Conservation (phyloP, 192 early-diverging fungal species). For the Linderina pennispora region DNA sequence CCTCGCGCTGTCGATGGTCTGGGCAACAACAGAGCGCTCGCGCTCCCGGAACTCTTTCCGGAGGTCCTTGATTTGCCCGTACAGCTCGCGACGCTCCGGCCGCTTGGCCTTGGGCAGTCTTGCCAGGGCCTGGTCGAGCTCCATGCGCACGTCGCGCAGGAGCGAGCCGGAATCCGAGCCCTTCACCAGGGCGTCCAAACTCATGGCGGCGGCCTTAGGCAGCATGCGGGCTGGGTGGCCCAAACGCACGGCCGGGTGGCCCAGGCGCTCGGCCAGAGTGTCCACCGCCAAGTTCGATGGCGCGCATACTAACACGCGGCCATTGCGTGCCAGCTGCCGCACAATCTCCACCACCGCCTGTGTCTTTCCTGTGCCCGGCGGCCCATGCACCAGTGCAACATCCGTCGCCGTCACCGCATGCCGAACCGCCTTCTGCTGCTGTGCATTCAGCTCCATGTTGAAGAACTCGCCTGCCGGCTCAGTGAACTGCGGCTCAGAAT, state of each 20-base stretch:
- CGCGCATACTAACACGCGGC: constrained; percentile 79
- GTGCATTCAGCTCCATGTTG: constrained; percentile 59
- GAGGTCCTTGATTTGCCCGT: constrained; percentile 58
- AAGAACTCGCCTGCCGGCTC: constrained; percentile 40
- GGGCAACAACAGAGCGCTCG: constrained; percentile 62
- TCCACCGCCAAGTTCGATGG: constrained; percentile 88
- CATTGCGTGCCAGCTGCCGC: constrained; percentile 58
- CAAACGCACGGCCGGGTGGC: constrained; percentile 64
- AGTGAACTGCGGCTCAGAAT: constrained; percentile 21
- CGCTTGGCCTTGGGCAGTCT: constrained; percentile 58
- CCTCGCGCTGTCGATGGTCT: constrained; percentile 51
- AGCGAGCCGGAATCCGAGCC: constrained; percentile 66
- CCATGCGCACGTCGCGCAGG: constrained; percentile 65
- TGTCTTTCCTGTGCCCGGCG: constrained; percentile 90
- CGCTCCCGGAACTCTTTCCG: constrained; percentile 61
- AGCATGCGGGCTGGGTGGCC: constrained; percentile 84
- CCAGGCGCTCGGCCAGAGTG: constrained; percentile 79
- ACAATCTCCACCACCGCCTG: constrained; percentile 82
- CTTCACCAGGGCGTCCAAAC: constrained; percentile 63
- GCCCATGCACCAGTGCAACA: constrained; percentile 76
- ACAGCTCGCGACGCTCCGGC: constrained; percentile 56
- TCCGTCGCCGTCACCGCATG: constrained; percentile 56
- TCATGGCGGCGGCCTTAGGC: constrained; percentile 56
- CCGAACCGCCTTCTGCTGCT: constrained; percentile 65
- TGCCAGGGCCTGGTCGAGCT: constrained; percentile 65